Base-by-base conservation (phyloP, 2,329 filamentous ascomycete species). In the Monosporascus cannonballus region DNA sequence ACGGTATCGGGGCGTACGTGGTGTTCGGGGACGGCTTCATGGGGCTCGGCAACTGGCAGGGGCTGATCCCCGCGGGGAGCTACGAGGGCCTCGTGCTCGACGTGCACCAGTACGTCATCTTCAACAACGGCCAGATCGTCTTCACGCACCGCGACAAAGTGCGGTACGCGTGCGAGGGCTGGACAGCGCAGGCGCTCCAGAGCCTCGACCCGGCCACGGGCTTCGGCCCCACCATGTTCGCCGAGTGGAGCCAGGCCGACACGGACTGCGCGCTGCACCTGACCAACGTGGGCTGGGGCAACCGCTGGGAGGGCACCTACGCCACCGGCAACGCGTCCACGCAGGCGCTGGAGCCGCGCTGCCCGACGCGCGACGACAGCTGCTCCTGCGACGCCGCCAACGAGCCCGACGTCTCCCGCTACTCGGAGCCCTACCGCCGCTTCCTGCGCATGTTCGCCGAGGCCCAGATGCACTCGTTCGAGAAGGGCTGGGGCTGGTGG, bases 91-190 rank as follows among this genome's bases (percentile, higher is more conserved):
- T 97, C 59, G 81, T 96, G 18, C 83, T 99, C n/a, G 94, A 99
- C 71, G 94, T 95, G 38, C 94, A 99, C 72, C 93, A 97, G 71
- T 99, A 99, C 70, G 90, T 96, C 65, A 96, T 96, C 70, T 99
- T 99, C 80, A 96, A 99, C 77, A 83, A 83, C 39, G 85, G 87
- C 59, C 90, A 96, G 70, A 87, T 99, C 65, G 81, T 83, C 47
- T 86, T 87, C 65, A 86, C 86, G 52, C 94, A 97, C 73, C 79
- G 85, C 51, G 80, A 86, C 59, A 96, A 96, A 73, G 79, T 97
- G 53, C 77, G 87, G 55, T 95, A 96, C 66, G 90, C 93, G 4
- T 99, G 94, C 73, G 75, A 80, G 18, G 90, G 85, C 51, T 99
- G 94, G 94, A 87, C 89, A 3, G 68, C 85, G 61, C 91, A 97